A percentile compares a stretch with the other conserved stretches of the same genome.
phyloP scores from a whole-genome alignment of 768 basidiomycete genomes.

The Artomyces pyxidatus region DNA sequence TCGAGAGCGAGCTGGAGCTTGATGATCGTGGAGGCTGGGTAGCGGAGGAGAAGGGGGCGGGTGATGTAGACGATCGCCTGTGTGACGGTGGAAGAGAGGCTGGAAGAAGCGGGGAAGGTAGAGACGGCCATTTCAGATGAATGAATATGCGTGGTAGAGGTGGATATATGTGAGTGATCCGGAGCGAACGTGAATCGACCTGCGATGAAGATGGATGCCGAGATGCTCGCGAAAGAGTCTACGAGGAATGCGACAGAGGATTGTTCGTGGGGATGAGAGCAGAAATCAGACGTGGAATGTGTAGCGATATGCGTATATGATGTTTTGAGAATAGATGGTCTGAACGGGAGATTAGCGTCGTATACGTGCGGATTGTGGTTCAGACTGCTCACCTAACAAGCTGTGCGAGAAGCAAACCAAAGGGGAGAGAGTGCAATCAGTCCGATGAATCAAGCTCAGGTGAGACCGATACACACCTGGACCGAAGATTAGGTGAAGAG shows the following conservation, averaged over 20 bases:
- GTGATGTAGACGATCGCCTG: conserved; percentile 73
- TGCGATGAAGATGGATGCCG: conserved; percentile 41
- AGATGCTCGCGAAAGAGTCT: conserved; percentile 28
- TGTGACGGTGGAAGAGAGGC: conserved; percentile 59
- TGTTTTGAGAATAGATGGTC: neutral
- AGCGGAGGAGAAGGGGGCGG: conserved; percentile 46
- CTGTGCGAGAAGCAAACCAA: neutral
- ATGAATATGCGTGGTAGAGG: conserved; percentile 8
- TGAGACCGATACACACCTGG: conserved; percentile 2
- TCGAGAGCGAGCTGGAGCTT: conserved; percentile 68
- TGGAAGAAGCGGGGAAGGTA: conserved; percentile 31
- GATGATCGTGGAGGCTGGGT: conserved; percentile 54
- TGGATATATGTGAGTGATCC: conserved; percentile 4
- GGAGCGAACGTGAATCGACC: conserved; percentile 42
- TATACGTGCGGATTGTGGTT: neutral
- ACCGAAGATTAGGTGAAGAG: conserved; percentile 13
- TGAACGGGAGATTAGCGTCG: neutral
- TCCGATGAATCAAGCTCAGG: neutral
- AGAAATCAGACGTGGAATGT: conserved; percentile 18
- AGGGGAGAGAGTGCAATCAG: neutral
- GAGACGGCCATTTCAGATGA: conserved; percentile 21
- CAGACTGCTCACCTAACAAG: neutral
- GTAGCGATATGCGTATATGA: conserved; percentile 17
- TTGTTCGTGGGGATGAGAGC: conserved; percentile 11
- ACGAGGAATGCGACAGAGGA: conserved; percentile 19